phyloP scores from a whole-genome alignment of 2,329 filamentous ascomycete species.

The Hymenoscyphus scutula region DNA sequence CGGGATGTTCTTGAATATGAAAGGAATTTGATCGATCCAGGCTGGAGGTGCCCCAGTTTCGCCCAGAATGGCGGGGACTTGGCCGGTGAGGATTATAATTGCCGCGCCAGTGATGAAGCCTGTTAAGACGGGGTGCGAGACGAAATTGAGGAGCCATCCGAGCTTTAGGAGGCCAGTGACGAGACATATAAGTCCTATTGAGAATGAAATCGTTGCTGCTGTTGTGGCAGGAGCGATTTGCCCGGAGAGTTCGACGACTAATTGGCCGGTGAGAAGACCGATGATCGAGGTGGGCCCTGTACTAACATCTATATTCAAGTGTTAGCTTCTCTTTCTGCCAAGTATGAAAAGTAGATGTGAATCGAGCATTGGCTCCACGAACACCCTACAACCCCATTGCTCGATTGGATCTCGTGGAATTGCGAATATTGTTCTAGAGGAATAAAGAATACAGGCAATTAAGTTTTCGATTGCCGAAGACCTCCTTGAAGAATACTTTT shows the following conservation, averaged over 20 bases:
- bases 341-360: neutral
- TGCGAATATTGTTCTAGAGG: no score
- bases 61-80: constrained; percentile 45
- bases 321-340: constrained; percentile 33
- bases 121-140: constrained; percentile 61
- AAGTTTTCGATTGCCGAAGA: no score
- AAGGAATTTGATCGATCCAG: constrained; percentile 56
- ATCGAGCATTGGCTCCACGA: no score
- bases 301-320: constrained; percentile 43
- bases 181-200: constrained; percentile 60
- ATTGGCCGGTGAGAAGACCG: constrained; percentile 56
- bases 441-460: no score
- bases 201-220: constrained; percentile 60
- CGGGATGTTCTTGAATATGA: constrained; percentile 55
- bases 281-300: constrained; percentile 60
- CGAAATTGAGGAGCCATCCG: constrained; percentile 64
- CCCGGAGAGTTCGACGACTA: no score
- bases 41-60: constrained; percentile 47
- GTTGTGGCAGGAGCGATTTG: constrained; percentile 57
- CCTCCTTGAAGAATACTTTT: no score
- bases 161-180: constrained; percentile 61
- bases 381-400: no score
- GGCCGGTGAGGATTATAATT: constrained; percentile 63
- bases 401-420: no score
- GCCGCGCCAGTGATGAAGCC: constrained; percentile 67